phyloP scores from a whole-genome alignment of 352 stramenopile genomes.

The Globisporangium iwayamae region DNA sequence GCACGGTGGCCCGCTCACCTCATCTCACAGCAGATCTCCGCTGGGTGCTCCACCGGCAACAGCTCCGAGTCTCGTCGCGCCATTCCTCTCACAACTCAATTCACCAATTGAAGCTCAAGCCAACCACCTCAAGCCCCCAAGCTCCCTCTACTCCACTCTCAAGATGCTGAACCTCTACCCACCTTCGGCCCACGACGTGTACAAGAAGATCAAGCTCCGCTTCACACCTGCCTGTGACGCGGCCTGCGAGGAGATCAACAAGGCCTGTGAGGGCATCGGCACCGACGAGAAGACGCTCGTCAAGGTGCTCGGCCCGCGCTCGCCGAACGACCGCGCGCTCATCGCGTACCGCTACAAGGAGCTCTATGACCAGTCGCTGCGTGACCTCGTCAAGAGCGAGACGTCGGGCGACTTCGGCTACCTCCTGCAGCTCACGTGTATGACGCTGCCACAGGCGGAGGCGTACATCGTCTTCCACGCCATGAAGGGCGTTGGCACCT shows the following conservation, averaged over 20 bases:
- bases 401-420: conserved; percentile 72
- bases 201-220: neutral
- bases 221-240: conserved; percentile 16
- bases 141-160: neutral
- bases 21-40: too few relatives aligned
- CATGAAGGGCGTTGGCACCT: conserved; percentile 45
- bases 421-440: conserved; percentile 70
- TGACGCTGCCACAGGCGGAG: conserved; percentile 64
- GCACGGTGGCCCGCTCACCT: too few relatives aligned
- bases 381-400: conserved; percentile 59
- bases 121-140: neutral
- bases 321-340: conserved; percentile 60
- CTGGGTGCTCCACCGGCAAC: neutral
- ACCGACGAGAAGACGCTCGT: conserved; percentile 78
- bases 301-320: conserved; percentile 62
- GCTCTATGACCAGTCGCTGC: conserved; percentile 24
- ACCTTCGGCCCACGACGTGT: conserved; percentile 53
- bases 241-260: conserved; percentile 59
- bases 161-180: conserved; percentile 67
- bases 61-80: neutral
- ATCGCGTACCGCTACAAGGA: conserved; percentile 71
- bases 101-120: neutral
- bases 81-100: neutral
- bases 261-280: conserved; percentile 60
- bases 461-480: conserved; percentile 63